Base-by-base conservation (phyloP, 1,139 yeast genomes). In the Pichia sp. region DNA sequence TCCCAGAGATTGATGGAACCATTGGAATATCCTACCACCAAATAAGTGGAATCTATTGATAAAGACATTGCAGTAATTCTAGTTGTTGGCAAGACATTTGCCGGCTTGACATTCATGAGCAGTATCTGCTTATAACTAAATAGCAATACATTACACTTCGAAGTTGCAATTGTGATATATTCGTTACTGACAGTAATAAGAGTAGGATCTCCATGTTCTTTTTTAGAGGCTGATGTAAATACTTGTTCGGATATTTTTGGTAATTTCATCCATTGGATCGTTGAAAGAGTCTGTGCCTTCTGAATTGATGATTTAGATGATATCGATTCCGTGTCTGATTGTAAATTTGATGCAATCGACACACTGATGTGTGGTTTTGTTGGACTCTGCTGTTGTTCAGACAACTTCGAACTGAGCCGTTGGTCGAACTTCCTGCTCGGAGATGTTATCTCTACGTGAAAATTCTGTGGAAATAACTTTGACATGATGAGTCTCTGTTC, bases 151-250 rank as follows among this genome's bases (percentile, higher is more conserved):
- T 63, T 67, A 1, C 91, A 91, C 42, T 71, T 71, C 1, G 73
- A 58, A 0, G 94, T 86, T 2, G 89, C 94, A 12, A 87, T 59
- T 0, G 78, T 79, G 2, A 88, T 70, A 45, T 70, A 70, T 14
- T 38, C 39, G 4, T 80, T 70, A 1, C 81, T 73, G 0, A 82
- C 72, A 4, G 72, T 67, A 9, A 84, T 58, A 21, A 68, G 65
- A 0, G 73, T 67, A 0, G 83, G 76, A 1, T 63, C 59, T 0
- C 95, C 96, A 55, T 75, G 73, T 9, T 61, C 58, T 3, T 67
- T 46, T 19, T 60, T 53, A 7, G 73, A 67, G 2, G 67, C 61
- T 10, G 69, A 67, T 1, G 77, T 65, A 43, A 66, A 69, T 6
- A 76, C 51, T 30, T 63, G 64, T 15, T 64, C 63, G 5, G 76